Conservation (phyloP, 2,329 filamentous ascomycete genomes). For the Atkinsonella texensis region DNA sequence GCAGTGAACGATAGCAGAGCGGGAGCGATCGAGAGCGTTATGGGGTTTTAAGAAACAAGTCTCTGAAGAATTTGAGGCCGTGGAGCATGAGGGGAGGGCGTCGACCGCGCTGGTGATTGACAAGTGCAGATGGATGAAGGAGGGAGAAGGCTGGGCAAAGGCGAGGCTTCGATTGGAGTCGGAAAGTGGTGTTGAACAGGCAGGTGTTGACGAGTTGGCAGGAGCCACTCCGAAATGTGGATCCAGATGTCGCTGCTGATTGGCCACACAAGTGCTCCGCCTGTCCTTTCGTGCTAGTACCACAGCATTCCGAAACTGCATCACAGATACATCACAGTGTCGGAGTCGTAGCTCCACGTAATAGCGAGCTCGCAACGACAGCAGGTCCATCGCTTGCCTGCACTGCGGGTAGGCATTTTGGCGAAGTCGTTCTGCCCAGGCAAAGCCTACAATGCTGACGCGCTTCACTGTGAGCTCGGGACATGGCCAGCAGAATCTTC, state of each 20-base stretch:
- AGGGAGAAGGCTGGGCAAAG: conserved; percentile 3
- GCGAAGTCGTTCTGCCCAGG: background rate
- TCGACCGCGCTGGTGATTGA: background rate
- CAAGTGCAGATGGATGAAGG: conserved; percentile 1
- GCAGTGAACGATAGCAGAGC: background rate
- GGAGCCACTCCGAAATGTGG: background rate
- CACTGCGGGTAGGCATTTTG: no score
- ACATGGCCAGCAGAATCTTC: background rate
- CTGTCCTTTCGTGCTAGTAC: background rate
- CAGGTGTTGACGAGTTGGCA: background rate
- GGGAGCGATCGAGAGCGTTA: background rate
- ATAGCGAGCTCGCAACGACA: background rate
- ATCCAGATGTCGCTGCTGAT: background rate
- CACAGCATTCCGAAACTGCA: background rate
- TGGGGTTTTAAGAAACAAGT: background rate
- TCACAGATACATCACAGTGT: no score
- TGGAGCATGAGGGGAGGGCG: background rate
- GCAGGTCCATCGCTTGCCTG: background rate
- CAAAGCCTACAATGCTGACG: background rate
- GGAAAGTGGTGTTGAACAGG: conserved; percentile 4
- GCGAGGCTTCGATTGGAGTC: background rate
- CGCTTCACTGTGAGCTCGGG: background rate
- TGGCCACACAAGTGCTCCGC: background rate
- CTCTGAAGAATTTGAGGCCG: background rate
- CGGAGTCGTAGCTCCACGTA: background rate